Evolutionary conservation across 768 basidiomycete species (phyloP).

Genomic region (Pulveroboletus sp.): DNA sequence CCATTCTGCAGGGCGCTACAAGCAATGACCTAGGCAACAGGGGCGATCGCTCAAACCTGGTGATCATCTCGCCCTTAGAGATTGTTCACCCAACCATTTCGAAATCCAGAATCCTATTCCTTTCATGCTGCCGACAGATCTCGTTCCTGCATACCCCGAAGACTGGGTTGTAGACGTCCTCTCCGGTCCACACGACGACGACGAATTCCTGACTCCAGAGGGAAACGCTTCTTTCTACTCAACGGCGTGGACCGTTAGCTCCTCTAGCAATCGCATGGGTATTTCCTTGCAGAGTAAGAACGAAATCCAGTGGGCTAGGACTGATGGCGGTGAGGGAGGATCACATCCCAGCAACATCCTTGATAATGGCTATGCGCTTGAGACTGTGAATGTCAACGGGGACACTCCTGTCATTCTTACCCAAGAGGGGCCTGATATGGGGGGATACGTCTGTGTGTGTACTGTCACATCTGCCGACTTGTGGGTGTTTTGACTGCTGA

Average conservation of each 20-base stretch:
- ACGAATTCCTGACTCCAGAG: slow-evolving; percentile 47
- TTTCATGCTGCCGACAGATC: slow-evolving; percentile 22
- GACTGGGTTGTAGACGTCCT: slow-evolving; percentile 56
- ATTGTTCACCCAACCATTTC: slow-evolving; percentile 22
- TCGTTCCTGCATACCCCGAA: slow-evolving; percentile 44
- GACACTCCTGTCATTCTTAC: slow-evolving; percentile 68
- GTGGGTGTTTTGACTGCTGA: slow-evolving; percentile 30
- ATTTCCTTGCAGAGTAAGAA: slow-evolving; percentile 49
- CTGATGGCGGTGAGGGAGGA: slow-evolving; percentile 62
- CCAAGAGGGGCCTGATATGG: slow-evolving; percentile 62
- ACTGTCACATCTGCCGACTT: slow-evolving; percentile 50
- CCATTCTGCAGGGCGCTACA: neutral
- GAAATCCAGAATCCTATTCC: slow-evolving; percentile 8
- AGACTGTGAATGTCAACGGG: slow-evolving; percentile 61
- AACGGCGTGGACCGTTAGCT: slow-evolving; percentile 50
- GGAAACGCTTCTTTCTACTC: slow-evolving; percentile 52
- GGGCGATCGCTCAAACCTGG: slow-evolving; percentile 51
- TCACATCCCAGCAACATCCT: slow-evolving; percentile 68
- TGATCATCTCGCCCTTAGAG: slow-evolving; percentile 46
- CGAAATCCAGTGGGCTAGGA: slow-evolving; percentile 52
- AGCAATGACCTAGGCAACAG: slow-evolving; percentile 27
- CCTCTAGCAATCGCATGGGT: slow-evolving; percentile 62
- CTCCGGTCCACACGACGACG: slow-evolving; percentile 61
- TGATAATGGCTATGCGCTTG: slow-evolving; percentile 56
- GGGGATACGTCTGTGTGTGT: slow-evolving; percentile 57